phyloP scores from a whole-genome alignment of 768 basidiomycete genomes.

The Kwoniella heveanensis region DNA sequence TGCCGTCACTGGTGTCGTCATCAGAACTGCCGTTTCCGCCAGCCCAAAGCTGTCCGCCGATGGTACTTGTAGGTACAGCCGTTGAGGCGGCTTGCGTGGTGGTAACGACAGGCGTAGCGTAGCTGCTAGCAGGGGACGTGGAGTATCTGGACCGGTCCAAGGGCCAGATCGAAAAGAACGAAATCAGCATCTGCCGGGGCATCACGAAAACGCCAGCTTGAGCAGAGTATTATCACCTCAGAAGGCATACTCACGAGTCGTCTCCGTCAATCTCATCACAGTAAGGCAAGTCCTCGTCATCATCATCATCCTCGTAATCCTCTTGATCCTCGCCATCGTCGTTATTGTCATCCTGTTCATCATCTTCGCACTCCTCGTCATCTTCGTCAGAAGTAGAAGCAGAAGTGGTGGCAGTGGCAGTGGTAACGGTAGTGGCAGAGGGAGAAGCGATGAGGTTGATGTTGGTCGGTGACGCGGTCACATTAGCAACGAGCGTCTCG shows the following conservation, averaged over 20 bases:
- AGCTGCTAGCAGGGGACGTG: not conserved
- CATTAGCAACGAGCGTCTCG: not conserved
- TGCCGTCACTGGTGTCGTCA: constrained; percentile 2
- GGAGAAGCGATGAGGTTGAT: constrained; percentile 7
- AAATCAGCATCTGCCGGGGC: no score
- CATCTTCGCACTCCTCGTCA: constrained; percentile 17
- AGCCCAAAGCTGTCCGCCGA: constrained; percentile 10
- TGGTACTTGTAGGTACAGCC: not conserved
- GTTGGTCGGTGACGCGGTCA: constrained; percentile 6
- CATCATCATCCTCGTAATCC: constrained; percentile 17
- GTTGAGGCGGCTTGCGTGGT: constrained; percentile 2
- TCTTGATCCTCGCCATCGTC: constrained; percentile 9
- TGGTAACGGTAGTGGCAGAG: not conserved
- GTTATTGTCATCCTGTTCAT: constrained; percentile 7
- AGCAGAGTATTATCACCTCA: not conserved
- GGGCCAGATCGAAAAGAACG: no score
- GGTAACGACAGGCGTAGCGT: not conserved
- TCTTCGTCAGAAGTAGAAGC: constrained; percentile 6
- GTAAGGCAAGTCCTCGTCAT: constrained; percentile 5
- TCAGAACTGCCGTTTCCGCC: not conserved
- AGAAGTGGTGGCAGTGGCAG: not conserved
- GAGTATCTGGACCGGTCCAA: not conserved
- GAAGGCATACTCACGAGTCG: not conserved
- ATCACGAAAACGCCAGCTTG: no score
- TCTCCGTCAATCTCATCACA: not conserved